A percentile compares a stretch with the other conserved stretches of the same genome.
Evolutionary conservation across 2,329 filamentous ascomycete species (phyloP).

Genomic region (Hansfordia pulvinata): DNA sequence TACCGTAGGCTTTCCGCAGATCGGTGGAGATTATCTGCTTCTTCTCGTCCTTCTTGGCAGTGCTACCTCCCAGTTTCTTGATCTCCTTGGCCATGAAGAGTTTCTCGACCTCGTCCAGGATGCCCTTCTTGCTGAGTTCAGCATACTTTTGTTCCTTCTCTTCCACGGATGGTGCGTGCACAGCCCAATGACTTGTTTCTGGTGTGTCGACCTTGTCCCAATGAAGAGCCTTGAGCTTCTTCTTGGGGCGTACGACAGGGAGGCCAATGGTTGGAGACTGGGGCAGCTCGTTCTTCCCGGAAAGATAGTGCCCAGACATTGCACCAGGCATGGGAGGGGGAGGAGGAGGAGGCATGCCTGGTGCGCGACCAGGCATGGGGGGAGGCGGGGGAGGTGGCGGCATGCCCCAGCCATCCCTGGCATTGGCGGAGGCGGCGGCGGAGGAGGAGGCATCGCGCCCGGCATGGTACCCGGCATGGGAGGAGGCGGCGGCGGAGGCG

Average conservation of each 20-base stretch:
- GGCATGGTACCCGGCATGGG: constrained; percentile 31
- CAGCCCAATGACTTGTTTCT: constrained; percentile 84
- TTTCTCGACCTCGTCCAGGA: constrained; percentile 94
- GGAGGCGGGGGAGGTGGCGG: constrained; percentile 25
- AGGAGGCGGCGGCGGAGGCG: constrained; percentile 31
- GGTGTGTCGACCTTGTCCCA: constrained; percentile 97
- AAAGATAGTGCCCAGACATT: constrained; percentile 64
- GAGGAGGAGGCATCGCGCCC: constrained; percentile 31
- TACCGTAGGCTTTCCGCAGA: constrained; percentile 74
- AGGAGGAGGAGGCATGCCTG: constrained; percentile 29
- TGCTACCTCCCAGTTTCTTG: constrained; percentile 63
- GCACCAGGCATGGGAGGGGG: constrained; percentile 55
- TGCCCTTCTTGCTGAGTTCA: constrained; percentile 85
- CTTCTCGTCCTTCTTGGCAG: constrained; percentile 79
- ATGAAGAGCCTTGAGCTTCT: constrained; percentile 98
- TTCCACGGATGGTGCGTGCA: constrained; percentile 71
- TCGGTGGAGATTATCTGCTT: constrained; percentile 93
- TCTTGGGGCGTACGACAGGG: constrained; percentile 81
- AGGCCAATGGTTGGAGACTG: constrained; percentile 49
- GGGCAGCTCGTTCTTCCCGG: constrained; percentile 43
- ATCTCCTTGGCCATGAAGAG: constrained; percentile 96
- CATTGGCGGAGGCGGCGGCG: constrained; percentile 27
- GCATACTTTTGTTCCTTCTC: constrained; percentile 92
- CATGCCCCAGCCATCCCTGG: constrained; percentile 18
- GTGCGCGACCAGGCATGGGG: constrained; percentile 25